These are phyloP conservation scores for Thozetella sp. DNA, from an alignment of 495 filamentous ascomycete genomes.

Conservation along the genomic window DNA sequence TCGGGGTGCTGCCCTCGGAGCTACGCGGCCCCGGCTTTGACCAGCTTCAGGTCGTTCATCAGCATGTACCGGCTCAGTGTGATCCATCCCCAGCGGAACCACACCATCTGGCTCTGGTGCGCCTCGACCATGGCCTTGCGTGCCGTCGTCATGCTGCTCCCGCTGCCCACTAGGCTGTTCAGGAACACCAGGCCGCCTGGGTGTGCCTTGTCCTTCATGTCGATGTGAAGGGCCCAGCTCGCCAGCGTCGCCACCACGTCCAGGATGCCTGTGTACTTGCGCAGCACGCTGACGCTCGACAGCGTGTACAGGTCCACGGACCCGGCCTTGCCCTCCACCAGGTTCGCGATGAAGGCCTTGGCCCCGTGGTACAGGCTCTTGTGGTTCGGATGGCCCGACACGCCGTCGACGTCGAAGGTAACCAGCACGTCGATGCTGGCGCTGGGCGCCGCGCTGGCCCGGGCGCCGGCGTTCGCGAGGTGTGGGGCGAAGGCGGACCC, in stretches of 20 bases:
- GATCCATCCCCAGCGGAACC: slow-evolving; percentile 99
- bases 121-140: slow-evolving; percentile 84
- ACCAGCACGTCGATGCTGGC: slow-evolving; percentile 79
- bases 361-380: slow-evolving; percentile 84
- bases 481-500: slow-evolving; percentile 69
- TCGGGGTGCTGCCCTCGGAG: no score
- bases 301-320: slow-evolving; percentile 86
- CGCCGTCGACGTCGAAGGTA: slow-evolving; percentile 81
- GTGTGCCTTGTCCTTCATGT: slow-evolving; percentile 34
- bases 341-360: slow-evolving; percentile 61
- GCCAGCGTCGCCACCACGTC: slow-evolving; percentile 71
- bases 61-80: slow-evolving; percentile 89
- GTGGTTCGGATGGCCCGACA: slow-evolving; percentile 91
- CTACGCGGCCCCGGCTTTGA: slow-evolving; percentile 29
- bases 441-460: slow-evolving; percentile 37
- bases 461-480: slow-evolving; percentile 32
- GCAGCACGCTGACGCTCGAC: slow-evolving; percentile 62
- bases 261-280: slow-evolving; percentile 81
- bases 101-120: slow-evolving; percentile 95
- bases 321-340: slow-evolving; percentile 64
- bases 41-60: slow-evolving; percentile 83
- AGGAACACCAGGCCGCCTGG: slow-evolving; percentile 68
- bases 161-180: slow-evolving; percentile 50
- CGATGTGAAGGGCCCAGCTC: slow-evolving; percentile 38
- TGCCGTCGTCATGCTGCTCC: slow-evolving; percentile 60